Evolutionary conservation across 371 early-diverging fungal species (phyloP).

Genomic region (Mucor indicus): DNA sequence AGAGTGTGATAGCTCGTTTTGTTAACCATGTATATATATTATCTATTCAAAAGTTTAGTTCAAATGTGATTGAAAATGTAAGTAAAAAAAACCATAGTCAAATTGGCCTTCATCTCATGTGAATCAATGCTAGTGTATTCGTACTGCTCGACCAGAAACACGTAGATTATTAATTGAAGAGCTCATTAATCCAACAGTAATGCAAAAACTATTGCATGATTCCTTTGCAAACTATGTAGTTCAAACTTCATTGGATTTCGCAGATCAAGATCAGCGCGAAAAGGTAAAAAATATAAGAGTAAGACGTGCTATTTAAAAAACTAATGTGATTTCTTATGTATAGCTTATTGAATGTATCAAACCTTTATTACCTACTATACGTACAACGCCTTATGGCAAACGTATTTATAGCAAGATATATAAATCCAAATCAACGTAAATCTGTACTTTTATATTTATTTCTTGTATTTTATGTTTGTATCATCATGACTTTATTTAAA

Average conservation of each 20-base stretch:
- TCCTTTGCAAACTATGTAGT: conserved; percentile 92
- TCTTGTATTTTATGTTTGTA: too few species aligned
- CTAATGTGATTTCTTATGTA: neutral
- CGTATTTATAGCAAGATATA: conserved; percentile 78
- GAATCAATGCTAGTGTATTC: conserved; percentile 60
- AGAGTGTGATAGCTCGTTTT: conserved; percentile 71
- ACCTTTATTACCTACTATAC: conserved; percentile 74
- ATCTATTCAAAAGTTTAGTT: conserved; percentile 89
- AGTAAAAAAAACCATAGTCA: neutral
- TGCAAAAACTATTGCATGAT: conserved; percentile 80
- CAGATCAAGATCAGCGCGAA: conserved; percentile 72
- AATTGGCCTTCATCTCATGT: neutral
- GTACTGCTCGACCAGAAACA: conserved; percentile 68
- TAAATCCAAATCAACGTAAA: too few species aligned
- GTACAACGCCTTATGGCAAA: conserved; percentile 87
- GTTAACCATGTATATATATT: conserved; percentile 74
- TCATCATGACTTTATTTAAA: too few species aligned
- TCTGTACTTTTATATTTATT: too few species aligned
- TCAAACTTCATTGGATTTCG: conserved; percentile 87
- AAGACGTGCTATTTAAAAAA: neutral
- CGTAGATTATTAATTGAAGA: conserved; percentile 72
- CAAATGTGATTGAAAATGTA: conserved; percentile 91
- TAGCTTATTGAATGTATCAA: conserved; percentile 75
- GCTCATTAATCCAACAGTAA: conserved; percentile 59
- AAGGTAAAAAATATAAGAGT: conserved; percentile 33